Base-by-base conservation (phyloP, 2,329 filamentous ascomycete species). In the Trichoderma pleuroti region DNA sequence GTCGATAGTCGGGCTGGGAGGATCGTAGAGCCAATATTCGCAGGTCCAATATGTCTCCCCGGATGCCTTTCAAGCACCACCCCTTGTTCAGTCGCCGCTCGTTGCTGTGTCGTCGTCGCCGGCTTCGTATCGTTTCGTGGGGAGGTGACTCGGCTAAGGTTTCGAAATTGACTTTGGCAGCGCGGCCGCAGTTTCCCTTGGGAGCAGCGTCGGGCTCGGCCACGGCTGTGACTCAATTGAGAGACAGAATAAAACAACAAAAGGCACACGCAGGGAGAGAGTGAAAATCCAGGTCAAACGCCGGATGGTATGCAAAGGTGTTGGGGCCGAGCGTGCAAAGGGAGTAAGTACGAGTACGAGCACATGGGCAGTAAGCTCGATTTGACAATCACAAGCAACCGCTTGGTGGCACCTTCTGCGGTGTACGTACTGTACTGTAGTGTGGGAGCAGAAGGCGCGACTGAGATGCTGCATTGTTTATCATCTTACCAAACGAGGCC, bases 401-500 rank as follows among this genome's bases (percentile, higher is more conserved):
- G 63, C 63, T n/a, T 34, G 49, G 56, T 32, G 39, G 54, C 39
- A 21, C 36, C 10, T 68, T 24, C 18, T 36, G 66, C 49, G 49
- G 67, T n/a, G 56, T 26, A n/a, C 2, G n/a, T n/a, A n/a, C 24
- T 24, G 11, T 28, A 5, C 39, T 42, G 28, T 34, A 10, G 67
- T 60, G 21, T 46, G 57, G 61, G 59, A 46, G 36, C 54, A 32
- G 70, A 60, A 71, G 52, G 71, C 62, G 68, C 61, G 70, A 63
- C 63, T 65, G 73, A 54, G 28, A 36, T 79, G 77, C 79, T 77
- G 78, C 78, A 79, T 80, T 81, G 79, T 81, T 81, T 81, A 81
- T 78, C 74, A 62, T 71, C 24, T 76, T 80, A 72, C 79, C 74
- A 60, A 36, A 73, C 72, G 1, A 24, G 75, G 73, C 70, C 21